These are phyloP conservation scores for Eutypella sp. DNA, from an alignment of 2,329 filamentous ascomycete genomes.

Conservation along the genomic window DNA sequence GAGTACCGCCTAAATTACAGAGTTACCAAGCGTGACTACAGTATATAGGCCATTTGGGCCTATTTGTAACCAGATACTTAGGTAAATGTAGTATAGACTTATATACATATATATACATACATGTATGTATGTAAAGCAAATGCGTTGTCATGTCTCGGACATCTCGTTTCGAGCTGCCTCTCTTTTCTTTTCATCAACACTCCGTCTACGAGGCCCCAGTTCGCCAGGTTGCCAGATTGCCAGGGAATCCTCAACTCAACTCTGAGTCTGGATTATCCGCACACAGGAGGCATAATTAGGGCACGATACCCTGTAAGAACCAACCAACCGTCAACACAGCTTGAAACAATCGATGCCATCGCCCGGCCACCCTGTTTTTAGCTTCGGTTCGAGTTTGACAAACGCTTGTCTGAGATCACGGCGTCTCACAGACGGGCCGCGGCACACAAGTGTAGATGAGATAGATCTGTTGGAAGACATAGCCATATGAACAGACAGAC, in stretches of 20 bases:
- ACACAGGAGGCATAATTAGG: too few species aligned
- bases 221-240: too few species aligned
- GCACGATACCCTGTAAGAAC: too few species aligned
- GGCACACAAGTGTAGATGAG: background rate
- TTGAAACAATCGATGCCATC: slow-evolving; percentile 21
- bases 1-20: too few species aligned
- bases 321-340: slow-evolving; percentile 5
- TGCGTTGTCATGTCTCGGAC: slow-evolving; percentile 8
- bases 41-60: too few species aligned
- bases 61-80: too few species aligned
- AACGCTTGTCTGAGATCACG: slow-evolving; percentile 13
- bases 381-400: background rate
- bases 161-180: slow-evolving; percentile 20
- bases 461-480: background rate
- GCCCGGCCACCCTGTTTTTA: slow-evolving; percentile 9
- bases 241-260: too few species aligned
- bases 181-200: slow-evolving; percentile 1
- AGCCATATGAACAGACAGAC: too few species aligned
- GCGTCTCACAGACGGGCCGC: background rate
- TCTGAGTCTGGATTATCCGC: too few species aligned
- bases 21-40: too few species aligned
- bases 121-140: background rate
- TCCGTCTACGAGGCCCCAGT: too few species aligned
- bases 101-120: background rate
- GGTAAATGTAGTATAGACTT: too few species aligned